phyloP scores from a whole-genome alignment of 2,329 filamentous ascomycete species.

The Cytospora paraplurivora region DNA sequence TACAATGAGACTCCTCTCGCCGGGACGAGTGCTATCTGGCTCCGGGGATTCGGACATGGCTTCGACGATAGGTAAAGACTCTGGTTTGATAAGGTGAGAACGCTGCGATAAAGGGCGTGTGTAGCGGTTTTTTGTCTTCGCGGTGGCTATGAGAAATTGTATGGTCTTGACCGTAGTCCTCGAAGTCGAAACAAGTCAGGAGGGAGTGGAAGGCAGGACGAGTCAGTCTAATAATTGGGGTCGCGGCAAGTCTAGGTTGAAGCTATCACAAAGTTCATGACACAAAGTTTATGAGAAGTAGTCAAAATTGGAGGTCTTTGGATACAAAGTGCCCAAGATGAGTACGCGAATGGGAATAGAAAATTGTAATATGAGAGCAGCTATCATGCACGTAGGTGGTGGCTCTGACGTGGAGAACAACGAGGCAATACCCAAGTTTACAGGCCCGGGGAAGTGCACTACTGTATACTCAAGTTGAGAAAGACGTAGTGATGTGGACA shows the following conservation, averaged over 20 bases:
- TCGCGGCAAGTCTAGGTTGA: constrained; percentile 8
- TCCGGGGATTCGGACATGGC: not conserved
- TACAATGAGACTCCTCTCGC: constrained; percentile 20
- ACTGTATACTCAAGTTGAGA: too few relatives aligned
- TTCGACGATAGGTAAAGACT: not conserved
- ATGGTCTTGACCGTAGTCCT: too few relatives aligned
- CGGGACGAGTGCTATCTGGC: constrained; percentile 7
- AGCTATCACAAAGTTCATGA: not conserved
- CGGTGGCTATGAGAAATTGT: not conserved
- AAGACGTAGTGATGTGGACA: not conserved
- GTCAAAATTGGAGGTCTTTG: too few relatives aligned
- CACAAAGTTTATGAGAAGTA: not conserved
- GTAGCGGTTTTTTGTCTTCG: constrained; percentile 11
- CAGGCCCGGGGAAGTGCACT: not conserved
- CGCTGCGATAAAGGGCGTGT: constrained; percentile 14
- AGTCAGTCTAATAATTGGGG: constrained; percentile 28
- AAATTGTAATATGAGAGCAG: too few relatives aligned
- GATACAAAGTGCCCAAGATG: too few relatives aligned
- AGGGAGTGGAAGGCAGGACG: not conserved
- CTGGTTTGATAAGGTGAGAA: constrained; percentile 4
- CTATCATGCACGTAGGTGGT: not conserved
- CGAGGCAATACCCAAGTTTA: not conserved
- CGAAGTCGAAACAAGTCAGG: too few relatives aligned
- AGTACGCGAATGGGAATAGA: too few relatives aligned
- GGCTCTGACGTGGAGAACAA: not conserved